These are phyloP conservation scores for Russula sp. DNA, from an alignment of 768 basidiomycete species.

Conservation along the genomic window DNA sequence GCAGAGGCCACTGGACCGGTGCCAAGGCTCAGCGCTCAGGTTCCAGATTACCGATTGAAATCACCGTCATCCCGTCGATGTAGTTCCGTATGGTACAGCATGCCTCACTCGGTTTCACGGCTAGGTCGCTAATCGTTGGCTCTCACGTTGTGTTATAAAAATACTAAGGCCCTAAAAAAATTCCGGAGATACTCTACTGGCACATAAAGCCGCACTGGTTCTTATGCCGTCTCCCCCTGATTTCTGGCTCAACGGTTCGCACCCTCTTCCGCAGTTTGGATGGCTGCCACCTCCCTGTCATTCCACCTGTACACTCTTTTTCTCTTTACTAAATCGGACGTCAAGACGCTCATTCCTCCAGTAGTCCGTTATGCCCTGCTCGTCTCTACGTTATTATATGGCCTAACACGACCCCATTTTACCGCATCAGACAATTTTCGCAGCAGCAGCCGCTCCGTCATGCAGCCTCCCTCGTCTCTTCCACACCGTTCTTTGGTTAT, in stretches of 20 bases:
- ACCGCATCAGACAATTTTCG: constrained; percentile 25
- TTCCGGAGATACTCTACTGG: too few relatives aligned
- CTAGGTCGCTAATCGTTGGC: too few relatives aligned
- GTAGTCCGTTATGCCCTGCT: constrained; percentile 26
- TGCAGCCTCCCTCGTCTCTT: constrained; percentile 18
- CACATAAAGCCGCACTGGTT: too few relatives aligned
- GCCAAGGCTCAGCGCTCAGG: too few relatives aligned
- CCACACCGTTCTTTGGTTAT: constrained; percentile 34
- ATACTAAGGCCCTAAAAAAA: too few relatives aligned
- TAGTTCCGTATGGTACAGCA: too few relatives aligned
- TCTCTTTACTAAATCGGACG: constrained; percentile 34
- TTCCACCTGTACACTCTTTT: constrained; percentile 29
- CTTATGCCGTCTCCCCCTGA: too few relatives aligned
- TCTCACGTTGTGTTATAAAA: neutral
- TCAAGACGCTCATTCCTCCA: constrained; percentile 33
- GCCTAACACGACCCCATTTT: neutral
- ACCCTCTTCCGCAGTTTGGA: neutral
- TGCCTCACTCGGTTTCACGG: too few relatives aligned
- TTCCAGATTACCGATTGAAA: neutral
- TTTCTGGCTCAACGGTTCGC: neutral
- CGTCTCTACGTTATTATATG: neutral
- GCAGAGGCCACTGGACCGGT: too few relatives aligned
- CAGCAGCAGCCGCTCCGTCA: constrained; percentile 26
- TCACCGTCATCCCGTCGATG: neutral
- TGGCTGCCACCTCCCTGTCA: constrained; percentile 1